Evolutionary conservation across 176 grass and related monocot genomes (phyloP).

Genomic region (Miscanthus lutarioriparius): DNA sequence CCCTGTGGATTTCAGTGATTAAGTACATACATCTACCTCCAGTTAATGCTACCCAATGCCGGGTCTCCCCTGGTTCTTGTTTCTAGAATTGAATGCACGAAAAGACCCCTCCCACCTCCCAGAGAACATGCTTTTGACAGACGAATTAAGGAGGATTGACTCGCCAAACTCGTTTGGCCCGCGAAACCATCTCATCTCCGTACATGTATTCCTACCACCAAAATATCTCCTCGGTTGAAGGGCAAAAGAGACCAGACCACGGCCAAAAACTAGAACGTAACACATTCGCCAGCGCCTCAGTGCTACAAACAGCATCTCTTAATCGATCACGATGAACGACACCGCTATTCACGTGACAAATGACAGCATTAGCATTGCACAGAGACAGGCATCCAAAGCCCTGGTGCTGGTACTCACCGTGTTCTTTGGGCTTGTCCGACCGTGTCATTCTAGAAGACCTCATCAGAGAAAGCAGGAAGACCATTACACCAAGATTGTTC

Average conservation of each 20-base stretch:
- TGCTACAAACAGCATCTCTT: not conserved
- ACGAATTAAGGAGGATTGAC: no score
- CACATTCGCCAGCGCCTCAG: not conserved
- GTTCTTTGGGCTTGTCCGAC: not conserved
- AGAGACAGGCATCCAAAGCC: not conserved
- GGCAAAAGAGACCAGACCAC: not conserved
- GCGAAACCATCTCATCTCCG: not conserved
- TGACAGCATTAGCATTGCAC: not conserved
- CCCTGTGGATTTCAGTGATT: no score
- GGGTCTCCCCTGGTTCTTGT: not conserved
- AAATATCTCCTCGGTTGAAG: not conserved
- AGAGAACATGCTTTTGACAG: not conserved
- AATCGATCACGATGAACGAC: not conserved
- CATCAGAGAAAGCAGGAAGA: not conserved
- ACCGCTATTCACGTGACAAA: not conserved
- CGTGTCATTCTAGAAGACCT: slow-evolving; percentile 1
- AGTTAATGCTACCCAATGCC: not conserved
- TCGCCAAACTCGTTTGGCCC: not conserved
- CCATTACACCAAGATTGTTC: not conserved
- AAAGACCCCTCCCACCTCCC: not conserved
- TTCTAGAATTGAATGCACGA: not conserved
- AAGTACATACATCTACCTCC: not conserved
- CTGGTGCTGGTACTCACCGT: not conserved
- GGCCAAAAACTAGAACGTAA: not conserved
- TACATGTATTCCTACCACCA: not conserved